phyloP scores from a whole-genome alignment of 768 basidiomycete species.

The Boletus bicolor region DNA sequence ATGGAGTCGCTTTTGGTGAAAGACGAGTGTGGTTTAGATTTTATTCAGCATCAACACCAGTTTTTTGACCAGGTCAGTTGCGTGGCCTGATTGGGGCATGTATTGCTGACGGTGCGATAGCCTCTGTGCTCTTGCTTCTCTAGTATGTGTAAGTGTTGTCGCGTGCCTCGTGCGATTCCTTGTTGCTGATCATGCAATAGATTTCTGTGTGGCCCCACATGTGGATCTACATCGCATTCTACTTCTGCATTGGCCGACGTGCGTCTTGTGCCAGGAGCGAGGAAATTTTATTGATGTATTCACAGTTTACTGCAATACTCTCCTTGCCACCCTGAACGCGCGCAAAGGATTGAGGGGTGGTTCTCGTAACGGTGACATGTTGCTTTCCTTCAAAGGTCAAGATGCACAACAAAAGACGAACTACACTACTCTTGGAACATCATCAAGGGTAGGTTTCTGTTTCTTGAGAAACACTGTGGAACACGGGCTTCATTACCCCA shows the following conservation, averaged over 20 bases:
- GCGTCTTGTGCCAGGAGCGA: constrained; percentile 23
- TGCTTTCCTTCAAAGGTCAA: constrained; percentile 10
- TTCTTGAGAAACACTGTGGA: not conserved
- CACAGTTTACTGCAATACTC: constrained; percentile 55
- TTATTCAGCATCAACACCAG: constrained; percentile 47
- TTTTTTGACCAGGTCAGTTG: constrained; percentile 25
- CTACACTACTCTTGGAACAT: not conserved
- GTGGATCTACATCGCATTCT: constrained; percentile 57
- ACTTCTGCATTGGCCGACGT: constrained; percentile 58
- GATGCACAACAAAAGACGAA: constrained; percentile 7
- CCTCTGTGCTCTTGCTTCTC: constrained; percentile 51
- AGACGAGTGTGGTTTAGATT: constrained; percentile 30
- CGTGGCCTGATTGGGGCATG: not conserved
- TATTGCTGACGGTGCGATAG: constrained; percentile 18
- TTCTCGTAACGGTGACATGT: constrained; percentile 5
- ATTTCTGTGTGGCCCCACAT: constrained; percentile 45
- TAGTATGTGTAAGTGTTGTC: constrained; percentile 41
- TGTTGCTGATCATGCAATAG: constrained; percentile 25
- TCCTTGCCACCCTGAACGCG: constrained; percentile 58
- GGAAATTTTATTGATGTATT: not conserved
- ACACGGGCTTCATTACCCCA: not conserved
- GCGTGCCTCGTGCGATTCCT: not conserved
- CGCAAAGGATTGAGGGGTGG: constrained; percentile 43
- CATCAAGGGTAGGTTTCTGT: constrained; percentile 6
- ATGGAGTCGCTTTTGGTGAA: not conserved